phyloP scores from a whole-genome alignment of 1,139 yeast species.

The Yamadazyma epiphylla region DNA sequence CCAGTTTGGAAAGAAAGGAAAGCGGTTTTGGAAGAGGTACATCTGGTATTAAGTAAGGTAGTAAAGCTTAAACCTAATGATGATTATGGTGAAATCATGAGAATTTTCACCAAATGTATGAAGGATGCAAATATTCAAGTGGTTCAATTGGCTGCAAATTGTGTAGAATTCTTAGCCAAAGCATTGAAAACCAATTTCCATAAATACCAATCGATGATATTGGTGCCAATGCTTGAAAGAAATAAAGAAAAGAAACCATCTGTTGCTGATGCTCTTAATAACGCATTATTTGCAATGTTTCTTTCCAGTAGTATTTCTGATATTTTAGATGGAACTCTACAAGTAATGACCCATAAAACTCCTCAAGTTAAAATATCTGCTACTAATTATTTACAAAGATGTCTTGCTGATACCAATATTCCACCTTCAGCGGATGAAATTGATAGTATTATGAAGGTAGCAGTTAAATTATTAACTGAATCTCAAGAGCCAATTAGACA shows the following conservation, averaged over 20 bases:
- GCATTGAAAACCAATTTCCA: constrained; percentile 61
- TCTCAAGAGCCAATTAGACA: constrained; percentile 84
- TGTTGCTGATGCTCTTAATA: constrained; percentile 66
- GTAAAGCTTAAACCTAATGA: constrained; percentile 27
- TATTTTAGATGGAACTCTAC: constrained; percentile 58
- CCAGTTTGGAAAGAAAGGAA: constrained; percentile 91
- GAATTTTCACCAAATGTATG: constrained; percentile 66
- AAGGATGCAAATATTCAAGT: constrained; percentile 91
- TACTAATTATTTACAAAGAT: constrained; percentile 60
- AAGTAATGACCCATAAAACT: constrained; percentile 67
- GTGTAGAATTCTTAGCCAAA: constrained; percentile 57
- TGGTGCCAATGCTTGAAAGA: constrained; percentile 71
- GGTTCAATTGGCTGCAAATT: constrained; percentile 74
- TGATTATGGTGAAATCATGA: constrained; percentile 62
- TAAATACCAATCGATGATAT: constrained; percentile 50
- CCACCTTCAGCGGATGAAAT: constrained; percentile 54
- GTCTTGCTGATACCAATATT: constrained; percentile 49
- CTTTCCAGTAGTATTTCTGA: constrained; percentile 48
- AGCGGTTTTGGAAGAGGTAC: constrained; percentile 73
- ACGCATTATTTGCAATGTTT: constrained; percentile 66
- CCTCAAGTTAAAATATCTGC: constrained; percentile 80
- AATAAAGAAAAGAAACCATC: constrained; percentile 83
- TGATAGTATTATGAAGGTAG: constrained; percentile 52
- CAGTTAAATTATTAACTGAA: constrained; percentile 66
- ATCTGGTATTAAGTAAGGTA: constrained; percentile 51